Evolutionary conservation across 78 protist genomes (phyloP), one percentile per base, ranked within the genome.

Genomic region (Monocercomonoides exilis): DNA sequence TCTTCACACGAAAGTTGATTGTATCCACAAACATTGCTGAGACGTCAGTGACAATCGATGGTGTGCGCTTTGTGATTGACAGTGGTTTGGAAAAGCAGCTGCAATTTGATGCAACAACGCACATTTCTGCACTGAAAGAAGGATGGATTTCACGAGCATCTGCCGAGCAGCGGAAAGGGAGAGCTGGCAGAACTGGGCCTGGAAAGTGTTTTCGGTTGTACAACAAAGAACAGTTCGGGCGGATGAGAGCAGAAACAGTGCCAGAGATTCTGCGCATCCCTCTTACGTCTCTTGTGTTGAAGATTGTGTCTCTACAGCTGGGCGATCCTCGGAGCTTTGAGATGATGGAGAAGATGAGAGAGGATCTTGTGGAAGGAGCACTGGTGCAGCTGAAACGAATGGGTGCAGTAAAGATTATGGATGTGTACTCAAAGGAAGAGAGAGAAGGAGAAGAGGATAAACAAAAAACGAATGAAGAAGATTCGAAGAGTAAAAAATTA

Each of bases 11-110:
- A 34, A 89, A 89, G 43, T 3, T 87, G 45, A 87, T 92, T 35
- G 2, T 92, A 3, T 1, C 93, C 41, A 92, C 94, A 0, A 92
- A 92, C 87, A 87, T 92, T 33, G 94, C 94, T 0, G 94, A 91
- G 36, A 91, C 95, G 32, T 87, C 86, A 0, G 5, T 91, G 32
- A 93, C 95, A 2, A 77, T 91, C 33, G 93, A 91, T 33, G 92
- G 91, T 11, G 54, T 91, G 42, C 91, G 87, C n/a, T 91, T 44
- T 43, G 93, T 93, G 33, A 70, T 91, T 33, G 95, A 93, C 82
- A 35, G 85, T 0, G 93, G 95, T 3, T 3, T 45, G 1, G 84
- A 46, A 45, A 93, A 93, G 88, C 82, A 87, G 64, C 87, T 77
- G 84, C 5, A 0, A 21, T 87, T 41, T 85, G 82, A 46, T 3